phyloP scores from a whole-genome alignment of 495 filamentous ascomycete genomes.

The Lentithecium fluviatile region DNA sequence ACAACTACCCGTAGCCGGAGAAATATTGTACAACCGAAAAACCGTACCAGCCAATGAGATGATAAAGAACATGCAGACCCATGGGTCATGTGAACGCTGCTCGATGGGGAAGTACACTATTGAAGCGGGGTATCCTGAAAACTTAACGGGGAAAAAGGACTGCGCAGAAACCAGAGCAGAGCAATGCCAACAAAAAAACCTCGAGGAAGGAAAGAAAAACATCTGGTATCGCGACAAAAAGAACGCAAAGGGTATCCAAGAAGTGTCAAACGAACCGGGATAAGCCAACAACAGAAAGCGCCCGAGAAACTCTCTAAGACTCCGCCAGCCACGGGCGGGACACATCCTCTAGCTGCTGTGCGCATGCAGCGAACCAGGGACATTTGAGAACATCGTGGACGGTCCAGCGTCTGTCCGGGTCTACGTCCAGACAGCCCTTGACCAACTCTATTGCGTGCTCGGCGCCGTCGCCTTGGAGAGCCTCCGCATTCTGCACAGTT shows the following conservation, averaged over 20 bases:
- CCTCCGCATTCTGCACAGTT: constrained; percentile 42
- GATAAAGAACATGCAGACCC: no score
- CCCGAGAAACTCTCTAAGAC: constrained; percentile 3
- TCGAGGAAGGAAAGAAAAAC: no score
- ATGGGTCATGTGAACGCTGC: neutral
- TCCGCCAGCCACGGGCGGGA: constrained; percentile 25
- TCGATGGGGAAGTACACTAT: constrained; percentile 3
- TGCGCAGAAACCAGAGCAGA: no score
- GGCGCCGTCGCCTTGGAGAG: constrained; percentile 7
- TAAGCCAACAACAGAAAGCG: constrained; percentile 3
- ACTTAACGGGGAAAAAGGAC: constrained; percentile 12
- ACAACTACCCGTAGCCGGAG: no score
- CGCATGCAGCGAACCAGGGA: constrained; percentile 54
- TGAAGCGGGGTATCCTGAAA: constrained; percentile 23
- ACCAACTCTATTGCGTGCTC: constrained; percentile 42
- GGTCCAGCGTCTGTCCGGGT: constrained; percentile 40
- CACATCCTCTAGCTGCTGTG: constrained; percentile 27
- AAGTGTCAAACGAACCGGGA: neutral
- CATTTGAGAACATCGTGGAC: constrained; percentile 51
- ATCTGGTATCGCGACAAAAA: no score
- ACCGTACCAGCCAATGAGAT: no score
- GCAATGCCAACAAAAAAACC: no score
- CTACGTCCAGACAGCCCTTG: constrained; percentile 44
- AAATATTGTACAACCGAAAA: no score
- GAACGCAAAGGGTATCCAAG: constrained; percentile 4